phyloP scores from a whole-genome alignment of 2,329 filamentous ascomycete species.

The Nigrograna mackinnonii region DNA sequence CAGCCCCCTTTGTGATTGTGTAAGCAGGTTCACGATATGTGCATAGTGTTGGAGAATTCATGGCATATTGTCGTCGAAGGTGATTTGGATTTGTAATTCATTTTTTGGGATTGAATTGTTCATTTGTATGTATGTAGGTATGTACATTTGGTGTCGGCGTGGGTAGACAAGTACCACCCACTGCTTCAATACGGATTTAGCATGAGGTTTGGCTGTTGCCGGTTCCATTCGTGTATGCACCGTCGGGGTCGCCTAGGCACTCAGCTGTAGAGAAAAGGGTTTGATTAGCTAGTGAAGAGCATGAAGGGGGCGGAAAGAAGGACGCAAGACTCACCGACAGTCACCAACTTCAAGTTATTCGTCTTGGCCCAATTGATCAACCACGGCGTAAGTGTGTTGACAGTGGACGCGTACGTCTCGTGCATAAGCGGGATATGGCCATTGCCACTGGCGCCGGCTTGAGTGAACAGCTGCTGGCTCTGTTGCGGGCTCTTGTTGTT shows the following conservation, averaged over 20 bases:
- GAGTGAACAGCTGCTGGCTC: slow-evolving; percentile 35
- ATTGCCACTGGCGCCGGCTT: slow-evolving; percentile 35
- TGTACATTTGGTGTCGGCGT: no score
- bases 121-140: no score
- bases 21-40: no score
- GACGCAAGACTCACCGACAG: slow-evolving; percentile 28
- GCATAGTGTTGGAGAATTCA: no score
- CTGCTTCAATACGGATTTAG: no score
- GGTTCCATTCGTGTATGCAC: slow-evolving; percentile 30
- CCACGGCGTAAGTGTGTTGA: slow-evolving; percentile 38
- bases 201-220: slow-evolving; percentile 21
- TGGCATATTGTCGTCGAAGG: no score
- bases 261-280: no score
- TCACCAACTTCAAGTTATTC: slow-evolving; percentile 39
- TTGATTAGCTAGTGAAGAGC: slow-evolving; percentile 13
- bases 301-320: not conserved
- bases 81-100: no score
- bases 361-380: slow-evolving; percentile 41
- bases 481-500: slow-evolving; percentile 34
- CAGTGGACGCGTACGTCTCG: slow-evolving; percentile 37
- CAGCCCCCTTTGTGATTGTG: no score
- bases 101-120: no score
- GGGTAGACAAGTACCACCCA: no score
- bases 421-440: slow-evolving; percentile 36
- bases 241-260: slow-evolving; percentile 32